A percentile compares a stretch with the other conserved stretches of the same genome.
These are phyloP conservation scores for Aspergillus pseudoviridinutans DNA, from an alignment of 2,329 filamentous ascomycete genomes.

Conservation along the genomic window DNA sequence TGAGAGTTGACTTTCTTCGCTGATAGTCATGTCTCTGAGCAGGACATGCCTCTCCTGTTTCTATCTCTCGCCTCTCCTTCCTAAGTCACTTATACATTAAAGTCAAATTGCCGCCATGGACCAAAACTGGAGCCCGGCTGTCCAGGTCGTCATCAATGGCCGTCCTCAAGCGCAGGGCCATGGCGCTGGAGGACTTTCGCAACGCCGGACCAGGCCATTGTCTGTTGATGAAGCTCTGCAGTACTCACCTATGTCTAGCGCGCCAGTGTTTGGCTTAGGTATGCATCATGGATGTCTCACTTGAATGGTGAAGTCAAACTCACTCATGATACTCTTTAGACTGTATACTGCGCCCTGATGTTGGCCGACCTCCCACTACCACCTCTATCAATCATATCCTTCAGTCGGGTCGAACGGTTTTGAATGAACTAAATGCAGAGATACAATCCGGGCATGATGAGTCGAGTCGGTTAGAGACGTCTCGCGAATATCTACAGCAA, in stretches of 20 bases:
- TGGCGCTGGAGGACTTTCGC: slow-evolving; percentile 22
- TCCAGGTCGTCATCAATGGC: slow-evolving; percentile 42
- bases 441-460: slow-evolving; percentile 53
- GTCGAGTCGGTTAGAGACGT: slow-evolving; percentile 65
- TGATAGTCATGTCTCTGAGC: slow-evolving; percentile 33
- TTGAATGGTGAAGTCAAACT: slow-evolving; percentile 16
- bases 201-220: slow-evolving; percentile 33
- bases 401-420: slow-evolving; percentile 46
- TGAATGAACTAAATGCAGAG: slow-evolving; percentile 70
- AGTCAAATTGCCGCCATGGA: slow-evolving; percentile 33
- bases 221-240: slow-evolving; percentile 46
- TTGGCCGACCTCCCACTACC: slow-evolving; percentile 38
- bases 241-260: slow-evolving; percentile 49
- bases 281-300: slow-evolving; percentile 11
- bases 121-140: slow-evolving; percentile 35
- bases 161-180: slow-evolving; percentile 25
- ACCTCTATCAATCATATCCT: slow-evolving; percentile 47
- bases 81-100: slow-evolving; percentile 19
- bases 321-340: slow-evolving; percentile 25
- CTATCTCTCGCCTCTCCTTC: slow-evolving; percentile 19
- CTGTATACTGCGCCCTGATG: slow-evolving; percentile 40
- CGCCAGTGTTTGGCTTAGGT: slow-evolving; percentile 46
- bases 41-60: slow-evolving; percentile 23
- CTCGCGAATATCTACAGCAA: slow-evolving; percentile 69
- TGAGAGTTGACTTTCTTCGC: slow-evolving; percentile 11